These are phyloP conservation scores for Ogataea wickerhamii DNA, from an alignment of 805 yeast genomes.

Conservation along the genomic window DNA sequence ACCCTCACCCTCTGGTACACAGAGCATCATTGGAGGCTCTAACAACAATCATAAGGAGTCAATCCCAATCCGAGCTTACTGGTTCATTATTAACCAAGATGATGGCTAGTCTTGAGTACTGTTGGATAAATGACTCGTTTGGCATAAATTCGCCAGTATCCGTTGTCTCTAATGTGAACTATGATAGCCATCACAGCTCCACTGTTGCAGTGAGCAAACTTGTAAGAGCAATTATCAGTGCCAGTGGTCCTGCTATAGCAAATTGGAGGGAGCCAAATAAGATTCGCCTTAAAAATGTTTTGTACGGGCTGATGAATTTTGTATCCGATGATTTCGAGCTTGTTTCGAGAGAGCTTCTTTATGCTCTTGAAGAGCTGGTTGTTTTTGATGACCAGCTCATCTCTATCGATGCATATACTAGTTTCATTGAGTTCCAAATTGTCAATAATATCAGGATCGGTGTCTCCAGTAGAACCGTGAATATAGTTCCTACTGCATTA, in stretches of 20 bases:
- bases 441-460: constrained; percentile 35
- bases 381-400: constrained; percentile 43
- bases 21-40: constrained; percentile 65
- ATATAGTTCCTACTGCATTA: constrained; percentile 23
- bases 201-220: constrained; percentile 41
- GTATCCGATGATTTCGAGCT: constrained; percentile 32
- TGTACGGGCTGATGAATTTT: constrained; percentile 36
- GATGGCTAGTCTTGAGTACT: constrained; percentile 36
- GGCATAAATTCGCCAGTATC: constrained; percentile 43
- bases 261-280: constrained; percentile 31
- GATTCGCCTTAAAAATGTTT: constrained; percentile 34
- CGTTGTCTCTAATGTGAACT: constrained; percentile 48
- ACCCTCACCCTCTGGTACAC: constrained; percentile 85
- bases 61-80: constrained; percentile 31
- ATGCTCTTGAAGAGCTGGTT: constrained; percentile 42
- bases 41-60: constrained; percentile 51
- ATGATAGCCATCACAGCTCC: constrained; percentile 40
- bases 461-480: constrained; percentile 22
- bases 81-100: constrained; percentile 40
- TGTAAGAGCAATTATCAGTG: constrained; percentile 42
- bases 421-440: constrained; percentile 30
- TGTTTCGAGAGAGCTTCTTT: constrained; percentile 37
- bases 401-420: constrained; percentile 27
- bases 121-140: constrained; percentile 46
- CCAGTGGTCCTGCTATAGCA: constrained; percentile 54